Conservation (phyloP, 192 early-diverging fungal species). For the Geranomyces michiganensis region DNA sequence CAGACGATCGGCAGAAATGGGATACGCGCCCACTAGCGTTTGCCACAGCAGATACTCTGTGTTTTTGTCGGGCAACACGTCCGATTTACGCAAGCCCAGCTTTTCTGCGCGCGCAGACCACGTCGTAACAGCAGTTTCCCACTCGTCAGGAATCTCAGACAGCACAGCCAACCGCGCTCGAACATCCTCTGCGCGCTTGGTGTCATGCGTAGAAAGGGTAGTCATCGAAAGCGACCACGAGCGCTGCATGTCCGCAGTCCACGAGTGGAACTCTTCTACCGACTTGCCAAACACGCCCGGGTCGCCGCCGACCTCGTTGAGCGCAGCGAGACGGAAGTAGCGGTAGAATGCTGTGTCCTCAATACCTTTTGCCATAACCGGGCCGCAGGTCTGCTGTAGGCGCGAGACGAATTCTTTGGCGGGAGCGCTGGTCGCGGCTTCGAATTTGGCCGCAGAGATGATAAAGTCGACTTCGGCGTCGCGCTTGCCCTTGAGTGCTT, state of each 20-base stretch:
- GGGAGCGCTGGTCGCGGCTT: neutral
- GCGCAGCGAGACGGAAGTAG: slow-evolving; percentile 29
- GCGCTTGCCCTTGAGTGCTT: neutral
- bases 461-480: slow-evolving; percentile 32
- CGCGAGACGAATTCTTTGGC: slow-evolving; percentile 26
- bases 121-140: slow-evolving; percentile 11
- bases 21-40: slow-evolving; percentile 29
- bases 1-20: slow-evolving; percentile 19
- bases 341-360: slow-evolving; percentile 41
- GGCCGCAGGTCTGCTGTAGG: slow-evolving; percentile 34
- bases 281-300: slow-evolving; percentile 33
- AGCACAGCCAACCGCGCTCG: slow-evolving; percentile 32
- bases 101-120: slow-evolving; percentile 24
- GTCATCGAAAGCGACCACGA: slow-evolving; percentile 34
- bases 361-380: slow-evolving; percentile 37
- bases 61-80: slow-evolving; percentile 26
- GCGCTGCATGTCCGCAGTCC: slow-evolving; percentile 16
- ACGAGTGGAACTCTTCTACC: slow-evolving; percentile 25
- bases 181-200: slow-evolving; percentile 35
- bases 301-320: slow-evolving; percentile 38
- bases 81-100: slow-evolving; percentile 9
- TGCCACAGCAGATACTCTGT: slow-evolving; percentile 39
- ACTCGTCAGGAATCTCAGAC: slow-evolving; percentile 31
- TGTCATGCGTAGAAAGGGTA: slow-evolving; percentile 36
- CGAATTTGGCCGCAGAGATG: slow-evolving; percentile 7